Percentiles rank a stretch among this genome's conserved stretches.
Evolutionary conservation across 805 yeast species (phyloP).

Genomic region (Danielia oregonensis): DNA sequence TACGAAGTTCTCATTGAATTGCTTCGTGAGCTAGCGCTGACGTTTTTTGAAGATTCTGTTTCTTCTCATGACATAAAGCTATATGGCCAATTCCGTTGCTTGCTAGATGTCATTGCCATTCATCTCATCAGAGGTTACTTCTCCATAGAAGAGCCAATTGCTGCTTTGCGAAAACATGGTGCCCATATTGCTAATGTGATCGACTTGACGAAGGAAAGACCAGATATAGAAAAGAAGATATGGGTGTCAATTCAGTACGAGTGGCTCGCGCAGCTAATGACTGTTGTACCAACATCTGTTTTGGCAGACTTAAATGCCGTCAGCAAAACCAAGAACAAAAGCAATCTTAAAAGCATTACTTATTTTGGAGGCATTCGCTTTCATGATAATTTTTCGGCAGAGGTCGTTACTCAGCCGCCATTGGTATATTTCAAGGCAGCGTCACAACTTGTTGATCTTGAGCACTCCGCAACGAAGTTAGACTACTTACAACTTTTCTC

Average conservation of each 20-base stretch:
- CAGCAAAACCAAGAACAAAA: conserved; percentile 10
- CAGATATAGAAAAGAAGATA: conserved; percentile 12
- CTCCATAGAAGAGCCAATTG: conserved; percentile 52
- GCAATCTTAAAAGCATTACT: conserved; percentile 7
- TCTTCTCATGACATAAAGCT: conserved; percentile 29
- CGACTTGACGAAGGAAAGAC: conserved; percentile 20
- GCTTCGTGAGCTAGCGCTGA: conserved; percentile 13
- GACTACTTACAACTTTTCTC: conserved; percentile 23
- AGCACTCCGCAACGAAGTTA: not conserved
- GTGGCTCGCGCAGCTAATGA: conserved; percentile 60
- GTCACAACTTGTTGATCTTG: conserved; percentile 13
- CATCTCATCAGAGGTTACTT: conserved; percentile 61
- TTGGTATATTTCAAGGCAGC: conserved; percentile 29
- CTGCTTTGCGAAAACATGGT: conserved; percentile 61
- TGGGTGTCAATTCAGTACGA: conserved; percentile 67
- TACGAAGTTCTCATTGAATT: conserved; percentile 30
- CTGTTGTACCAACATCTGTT: conserved; percentile 44
- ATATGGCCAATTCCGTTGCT: conserved; percentile 34
- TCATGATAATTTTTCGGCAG: conserved; percentile 17
- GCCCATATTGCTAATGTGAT: conserved; percentile 57
- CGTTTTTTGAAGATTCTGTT: conserved; percentile 6
- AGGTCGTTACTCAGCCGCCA: conserved; percentile 27
- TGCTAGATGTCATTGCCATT: conserved; percentile 59
- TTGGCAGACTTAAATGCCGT: conserved; percentile 15
- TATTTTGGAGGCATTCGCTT: conserved; percentile 36